Evolutionary conservation across 148 eudicot species (phyloP), one percentile per base, ranked within the genome.

Genomic region (Rhododendron griersonianum): DNA sequence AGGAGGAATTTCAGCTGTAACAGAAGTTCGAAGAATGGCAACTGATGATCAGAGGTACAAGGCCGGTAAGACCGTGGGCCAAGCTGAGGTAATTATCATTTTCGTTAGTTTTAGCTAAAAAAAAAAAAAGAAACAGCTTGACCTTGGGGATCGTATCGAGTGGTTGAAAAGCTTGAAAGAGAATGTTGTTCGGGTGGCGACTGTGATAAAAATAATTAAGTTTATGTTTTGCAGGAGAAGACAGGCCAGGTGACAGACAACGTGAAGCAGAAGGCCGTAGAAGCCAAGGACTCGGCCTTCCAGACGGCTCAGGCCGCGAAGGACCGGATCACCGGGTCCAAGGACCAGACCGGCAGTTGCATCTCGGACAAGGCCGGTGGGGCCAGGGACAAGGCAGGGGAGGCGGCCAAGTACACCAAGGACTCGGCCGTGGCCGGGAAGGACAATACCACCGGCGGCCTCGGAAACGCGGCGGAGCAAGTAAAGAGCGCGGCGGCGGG

Each of bases 1-100:
- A 55, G 19, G 21, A 55, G 21, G 61, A 55, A 55, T 73, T 33
- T 65, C 30, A 65, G 71, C 13, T 65, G 28, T 25, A 67, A 11
- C 74, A 25, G 6, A 25, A 67, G 33, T 67, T 15, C 28, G 18
- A 14, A 33, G 82, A 80, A 92, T 91, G 96, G 83, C 95, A 51
- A 88, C 96, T 45, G 89, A 92, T 2, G 91, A 92, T 47, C 92
- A 92, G 83, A 92, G 91, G 88, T 90, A 88, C 93, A 88, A 53
- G 44, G 95, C 92, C 83, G 96, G 96, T 80, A 92, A 95, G 87
- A 86, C 92, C 88, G 89, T 90, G 65, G 96, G 97, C 79, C 90
- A 83, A 8, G 92, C 96, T 80, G 87, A 94, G 96, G 96, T 93
- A 90, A 78, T 2, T 30, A 7, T 69, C 25, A 8, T 71, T 1